Evolutionary conservation across 2,329 filamentous ascomycete genomes (phyloP).

Genomic region (Plectosphaerella plurivora): DNA sequence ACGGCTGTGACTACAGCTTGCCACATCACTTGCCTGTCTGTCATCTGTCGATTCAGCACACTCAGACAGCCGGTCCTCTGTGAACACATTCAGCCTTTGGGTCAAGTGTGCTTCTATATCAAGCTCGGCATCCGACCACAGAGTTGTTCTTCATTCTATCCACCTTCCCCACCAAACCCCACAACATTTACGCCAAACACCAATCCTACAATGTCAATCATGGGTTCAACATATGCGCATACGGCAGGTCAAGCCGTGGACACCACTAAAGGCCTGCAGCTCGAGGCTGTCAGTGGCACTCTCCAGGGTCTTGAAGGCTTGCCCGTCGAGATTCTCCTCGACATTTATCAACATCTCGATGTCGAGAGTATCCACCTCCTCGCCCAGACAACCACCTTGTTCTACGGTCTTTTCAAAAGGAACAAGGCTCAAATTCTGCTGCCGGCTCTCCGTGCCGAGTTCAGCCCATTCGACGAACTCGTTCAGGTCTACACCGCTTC

Average conservation of each 20-base stretch:
- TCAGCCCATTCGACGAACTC: constrained; percentile 39
- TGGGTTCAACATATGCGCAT: not conserved
- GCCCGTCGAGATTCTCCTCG: constrained; percentile 43
- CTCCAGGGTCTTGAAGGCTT: constrained; percentile 20
- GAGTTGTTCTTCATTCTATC: too few species aligned
- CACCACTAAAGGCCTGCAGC: not conserved
- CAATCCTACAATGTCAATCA: not conserved
- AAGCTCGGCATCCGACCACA: not conserved
- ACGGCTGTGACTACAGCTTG: too few species aligned
- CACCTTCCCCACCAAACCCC: not conserved
- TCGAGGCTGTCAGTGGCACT: constrained; percentile 2
- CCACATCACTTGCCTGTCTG: too few species aligned
- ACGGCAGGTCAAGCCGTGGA: not conserved
- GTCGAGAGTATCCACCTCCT: constrained; percentile 33
- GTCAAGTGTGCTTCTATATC: too few species aligned
- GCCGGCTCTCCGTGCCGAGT: constrained; percentile 34
- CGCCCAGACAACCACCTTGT: constrained; percentile 28
- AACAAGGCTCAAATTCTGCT: constrained; percentile 38
- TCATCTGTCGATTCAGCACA: too few species aligned
- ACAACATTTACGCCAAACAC: not conserved
- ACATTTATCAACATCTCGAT: constrained; percentile 41
- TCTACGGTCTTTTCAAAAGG: constrained; percentile 34
- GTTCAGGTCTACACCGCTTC: constrained; percentile 42
- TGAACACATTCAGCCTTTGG: too few species aligned
- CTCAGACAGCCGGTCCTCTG: too few species aligned